phyloP scores from a whole-genome alignment of 768 basidiomycete species.

The Paxillus ammoniavirescens region DNA sequence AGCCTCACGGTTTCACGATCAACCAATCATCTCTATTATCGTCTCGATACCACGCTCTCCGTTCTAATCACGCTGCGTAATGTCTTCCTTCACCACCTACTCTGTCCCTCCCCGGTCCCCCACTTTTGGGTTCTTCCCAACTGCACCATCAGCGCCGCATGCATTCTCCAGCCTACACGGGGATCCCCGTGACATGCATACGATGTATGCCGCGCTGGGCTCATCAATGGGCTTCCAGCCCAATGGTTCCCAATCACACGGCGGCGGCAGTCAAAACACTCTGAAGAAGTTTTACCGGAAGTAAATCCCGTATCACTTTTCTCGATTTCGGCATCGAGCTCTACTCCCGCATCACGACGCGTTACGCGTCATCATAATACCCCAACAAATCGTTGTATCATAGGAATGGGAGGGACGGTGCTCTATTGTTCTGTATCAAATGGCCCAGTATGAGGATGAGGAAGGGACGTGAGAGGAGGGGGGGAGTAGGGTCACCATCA shows the following conservation, averaged over 20 bases:
- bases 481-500: neutral
- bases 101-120: slow-evolving; percentile 49
- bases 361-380: slow-evolving; percentile 3
- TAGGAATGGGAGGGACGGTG: slow-evolving; percentile 5
- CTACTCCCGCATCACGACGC: slow-evolving; percentile 3
- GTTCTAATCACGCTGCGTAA: slow-evolving; percentile 22
- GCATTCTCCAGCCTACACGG: slow-evolving; percentile 56
- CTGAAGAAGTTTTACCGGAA: slow-evolving; percentile 39
- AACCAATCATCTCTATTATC: slow-evolving; percentile 2
- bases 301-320: slow-evolving; percentile 1
- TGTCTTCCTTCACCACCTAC: slow-evolving; percentile 45
- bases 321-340: slow-evolving; percentile 1
- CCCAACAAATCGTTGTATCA: slow-evolving; percentile 26
- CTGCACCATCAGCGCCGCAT: slow-evolving; percentile 51
- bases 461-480: neutral
- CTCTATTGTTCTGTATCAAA: slow-evolving; percentile 5
- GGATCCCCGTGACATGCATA: slow-evolving; percentile 58
- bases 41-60: neutral
- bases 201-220: slow-evolving; percentile 55
- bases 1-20: neutral
- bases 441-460: neutral
- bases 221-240: slow-evolving; percentile 25
- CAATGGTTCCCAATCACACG: slow-evolving; percentile 24
- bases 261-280: slow-evolving; percentile 22
- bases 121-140: slow-evolving; percentile 59